A percentile compares a stretch with the other conserved stretches of the same genome.
Evolutionary conservation across 108 stramenopile genomes (phyloP).

Genomic region (Cyclotella kingstonii): DNA sequence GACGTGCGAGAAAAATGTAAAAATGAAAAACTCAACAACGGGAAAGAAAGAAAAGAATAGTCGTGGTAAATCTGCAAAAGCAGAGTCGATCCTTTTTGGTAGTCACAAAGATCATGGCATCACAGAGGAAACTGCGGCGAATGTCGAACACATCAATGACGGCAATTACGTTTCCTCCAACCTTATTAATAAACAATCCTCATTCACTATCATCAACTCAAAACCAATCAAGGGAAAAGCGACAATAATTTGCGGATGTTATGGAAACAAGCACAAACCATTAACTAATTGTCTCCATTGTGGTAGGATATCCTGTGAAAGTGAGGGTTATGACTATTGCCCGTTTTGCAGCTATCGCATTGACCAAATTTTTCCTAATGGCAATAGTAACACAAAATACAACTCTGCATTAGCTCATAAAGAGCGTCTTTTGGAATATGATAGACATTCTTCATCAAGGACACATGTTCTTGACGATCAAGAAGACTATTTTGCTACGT

Average conservation of each 20-base stretch:
- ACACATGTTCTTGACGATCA: slow-evolving; percentile 51
- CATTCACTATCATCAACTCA: not conserved
- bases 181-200: not conserved
- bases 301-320: slow-evolving; percentile 40
- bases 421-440: slow-evolving; percentile 43
- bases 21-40: no score
- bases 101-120: not conserved
- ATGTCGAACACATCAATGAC: not conserved
- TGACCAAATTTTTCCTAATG: slow-evolving; percentile 2
- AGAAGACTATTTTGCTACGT: slow-evolving; percentile 40
- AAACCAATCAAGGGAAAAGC: slow-evolving; percentile 32
- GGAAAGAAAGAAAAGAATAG: not conserved
- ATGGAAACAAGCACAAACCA: slow-evolving; percentile 31
- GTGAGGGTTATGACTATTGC: slow-evolving; percentile 45
- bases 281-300: slow-evolving; percentile 44
- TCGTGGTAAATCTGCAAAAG: no score
- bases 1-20: not conserved
- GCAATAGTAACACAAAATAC: slow-evolving; percentile 2
- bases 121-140: not conserved
- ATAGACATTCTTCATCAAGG: slow-evolving; percentile 28
- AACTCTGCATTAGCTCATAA: slow-evolving; percentile 40
- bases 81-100: no score
- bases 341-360: slow-evolving; percentile 35
- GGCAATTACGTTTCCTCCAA: not conserved
- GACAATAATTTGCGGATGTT: slow-evolving; percentile 35